Percentiles rank a stretch among this genome's conserved stretches.
Conservation (phyloP, 2,329 filamentous ascomycete genomes). For the Ascochyta fabae region DNA sequence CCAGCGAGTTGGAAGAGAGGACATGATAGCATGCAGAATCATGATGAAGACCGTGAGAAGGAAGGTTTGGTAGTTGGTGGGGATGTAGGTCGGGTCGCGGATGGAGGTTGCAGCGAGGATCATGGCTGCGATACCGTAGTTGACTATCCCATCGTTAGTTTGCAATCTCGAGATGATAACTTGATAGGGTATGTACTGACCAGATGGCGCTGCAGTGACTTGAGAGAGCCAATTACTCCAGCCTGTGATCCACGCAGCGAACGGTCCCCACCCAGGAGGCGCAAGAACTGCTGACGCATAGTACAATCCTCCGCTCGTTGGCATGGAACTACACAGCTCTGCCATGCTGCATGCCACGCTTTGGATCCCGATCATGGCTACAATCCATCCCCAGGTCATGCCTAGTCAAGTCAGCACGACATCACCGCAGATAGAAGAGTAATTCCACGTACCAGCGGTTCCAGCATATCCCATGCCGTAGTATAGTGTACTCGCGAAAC, state of each 20-base stretch:
- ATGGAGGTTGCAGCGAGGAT: constrained; percentile 75
- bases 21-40: constrained; percentile 71
- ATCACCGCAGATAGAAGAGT: background rate
- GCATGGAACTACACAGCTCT: constrained; percentile 76
- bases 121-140: constrained; percentile 73
- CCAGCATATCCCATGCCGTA: constrained; percentile 67
- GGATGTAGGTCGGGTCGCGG: constrained; percentile 68
- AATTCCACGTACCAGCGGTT: constrained; percentile 44
- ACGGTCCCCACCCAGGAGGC: constrained; percentile 68
- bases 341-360: constrained; percentile 70
- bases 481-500: constrained; percentile 73
- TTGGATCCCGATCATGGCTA: constrained; percentile 75
- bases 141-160: constrained; percentile 51
- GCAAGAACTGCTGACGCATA: constrained; percentile 76
- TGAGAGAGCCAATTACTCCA: constrained; percentile 76
- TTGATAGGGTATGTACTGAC: constrained; percentile 21
- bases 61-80: constrained; percentile 70
- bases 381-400: constrained; percentile 79
- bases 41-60: constrained; percentile 71
- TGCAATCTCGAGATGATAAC: background rate
- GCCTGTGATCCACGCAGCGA: constrained; percentile 71
- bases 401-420: constrained; percentile 48
- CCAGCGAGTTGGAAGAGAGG: constrained; percentile 73
- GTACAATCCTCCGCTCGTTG: constrained; percentile 74
- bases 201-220: constrained; percentile 68